Evolutionary conservation across 1,284 basidiomycete species (phyloP), one percentile per base, ranked within the genome.

Genomic region (Cutaneotrichosporon mucoides): DNA sequence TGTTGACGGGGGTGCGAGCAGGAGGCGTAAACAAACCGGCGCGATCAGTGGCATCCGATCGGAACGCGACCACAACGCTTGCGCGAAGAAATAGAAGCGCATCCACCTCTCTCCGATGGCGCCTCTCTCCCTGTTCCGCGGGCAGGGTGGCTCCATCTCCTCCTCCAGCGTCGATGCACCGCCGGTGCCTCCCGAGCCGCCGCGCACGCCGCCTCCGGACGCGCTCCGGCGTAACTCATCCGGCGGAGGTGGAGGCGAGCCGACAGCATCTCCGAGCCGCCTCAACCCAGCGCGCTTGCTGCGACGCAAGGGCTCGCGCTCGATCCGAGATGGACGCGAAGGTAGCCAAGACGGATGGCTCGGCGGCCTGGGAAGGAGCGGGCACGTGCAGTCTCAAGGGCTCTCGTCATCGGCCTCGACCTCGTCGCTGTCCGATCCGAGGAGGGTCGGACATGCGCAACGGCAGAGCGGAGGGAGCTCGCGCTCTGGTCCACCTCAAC

Each of bases 211-310:
- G 11, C 49, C 49, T 13, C 49, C 49, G 15, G 38, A 40, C 24
- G 35, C 2, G 38, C 11, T 41, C 38, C 16, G 37, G 49, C 37
- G 37, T 11, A 34, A 24, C 33, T n/a, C 33, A 12, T 48, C 46
- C 33, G 46, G 46, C 3, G 46, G 46, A 40, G 12, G 38, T 12
- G 38, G 38, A 40, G 46, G 46, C 13, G 46, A 48, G 34, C 34
- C 46, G 2, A 6, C 6, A 5, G 33, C 46, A 35, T 53, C 57
- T 6, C 54, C 48, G 49, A 52, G 48, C 10, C 53, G 59, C 6
- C 54, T 60, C n/a, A 60, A 60, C 54, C 59, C 59, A 2, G 49
- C 59, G n/a, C 54, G 59, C 5, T 40, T 60, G 34, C 35, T 60
- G 13, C 54, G 59, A 4, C 54, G 59, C 13, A 60, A 60, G 34